Evolutionary conservation across 371 early-diverging fungal species (phyloP).

Genomic region (Dinochytrium kinnereticum): DNA sequence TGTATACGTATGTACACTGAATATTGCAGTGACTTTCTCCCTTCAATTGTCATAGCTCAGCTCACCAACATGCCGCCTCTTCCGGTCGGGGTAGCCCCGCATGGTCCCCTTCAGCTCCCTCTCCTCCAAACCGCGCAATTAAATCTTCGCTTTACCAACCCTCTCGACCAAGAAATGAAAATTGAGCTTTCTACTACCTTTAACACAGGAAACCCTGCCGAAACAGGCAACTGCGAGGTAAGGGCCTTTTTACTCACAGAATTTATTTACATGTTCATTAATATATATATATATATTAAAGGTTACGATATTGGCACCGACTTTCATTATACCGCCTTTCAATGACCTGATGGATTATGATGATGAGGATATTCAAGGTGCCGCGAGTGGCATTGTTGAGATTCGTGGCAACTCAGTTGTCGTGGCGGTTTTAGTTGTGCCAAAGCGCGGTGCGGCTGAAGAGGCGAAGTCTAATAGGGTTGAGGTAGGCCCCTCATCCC

Average conservation of each 20-base stretch:
- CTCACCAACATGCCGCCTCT: slow-evolving; percentile 46
- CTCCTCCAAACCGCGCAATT: too few species aligned
- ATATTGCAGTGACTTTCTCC: too few species aligned
- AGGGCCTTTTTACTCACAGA: background rate
- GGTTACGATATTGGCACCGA: slow-evolving; percentile 67
- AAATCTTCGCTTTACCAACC: slow-evolving; percentile 84
- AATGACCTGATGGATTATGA: slow-evolving; percentile 79
- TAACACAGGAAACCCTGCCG: slow-evolving; percentile 34
- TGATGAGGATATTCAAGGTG: background rate
- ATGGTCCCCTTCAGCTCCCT: too few species aligned
- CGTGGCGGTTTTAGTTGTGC: background rate
- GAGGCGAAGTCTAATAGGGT: background rate
- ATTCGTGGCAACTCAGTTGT: slow-evolving; percentile 13
- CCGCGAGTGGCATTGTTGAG: slow-evolving; percentile 13
- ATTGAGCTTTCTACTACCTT: slow-evolving; percentile 67
- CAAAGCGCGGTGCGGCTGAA: background rate
- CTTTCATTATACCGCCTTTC: slow-evolving; percentile 76
- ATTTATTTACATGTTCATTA: background rate
- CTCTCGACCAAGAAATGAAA: slow-evolving; percentile 73
- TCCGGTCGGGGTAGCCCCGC: too few species aligned
- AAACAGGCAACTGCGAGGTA: background rate
- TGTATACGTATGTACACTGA: too few species aligned
- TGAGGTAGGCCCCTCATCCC: background rate
- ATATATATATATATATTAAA: too few species aligned
- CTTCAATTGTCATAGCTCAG: slow-evolving; percentile 73